Percentiles rank a stretch among this genome's conserved stretches.
These are phyloP conservation scores for Zychaea mexicana DNA, from an alignment of 371 early-diverging fungal species.

Conservation along the genomic window DNA sequence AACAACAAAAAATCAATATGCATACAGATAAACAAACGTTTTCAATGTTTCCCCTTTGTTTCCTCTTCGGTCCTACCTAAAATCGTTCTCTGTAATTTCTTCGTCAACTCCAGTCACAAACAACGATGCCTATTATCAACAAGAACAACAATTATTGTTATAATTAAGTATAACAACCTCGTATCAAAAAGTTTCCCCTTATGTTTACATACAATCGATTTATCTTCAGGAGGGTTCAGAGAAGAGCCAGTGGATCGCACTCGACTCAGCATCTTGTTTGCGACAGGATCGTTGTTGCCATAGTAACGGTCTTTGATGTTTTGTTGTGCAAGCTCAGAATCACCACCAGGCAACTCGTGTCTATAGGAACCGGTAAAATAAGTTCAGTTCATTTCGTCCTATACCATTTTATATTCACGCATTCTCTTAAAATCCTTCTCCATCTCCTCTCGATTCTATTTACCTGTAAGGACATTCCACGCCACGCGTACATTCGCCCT, in stretches of 20 bases:
- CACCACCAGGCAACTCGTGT: slow-evolving; percentile 82
- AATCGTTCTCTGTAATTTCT: slow-evolving; percentile 68
- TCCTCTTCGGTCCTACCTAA: slow-evolving; percentile 46
- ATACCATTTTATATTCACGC: too few relatives aligned
- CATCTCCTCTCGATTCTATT: not conserved
- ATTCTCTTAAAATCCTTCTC: too few relatives aligned
- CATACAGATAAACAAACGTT: too few relatives aligned
- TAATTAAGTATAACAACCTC: not conserved
- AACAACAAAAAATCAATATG: not conserved
- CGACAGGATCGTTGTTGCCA: slow-evolving; percentile 94
- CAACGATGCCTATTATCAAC: slow-evolving; percentile 63
- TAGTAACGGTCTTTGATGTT: slow-evolving; percentile 93
- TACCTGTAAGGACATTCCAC: slow-evolving; percentile 86
- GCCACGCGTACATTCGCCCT: slow-evolving; percentile 92
- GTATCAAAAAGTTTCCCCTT: not conserved
- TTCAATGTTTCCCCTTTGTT: not conserved
- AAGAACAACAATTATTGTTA: not conserved
- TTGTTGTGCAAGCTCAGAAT: slow-evolving; percentile 83
- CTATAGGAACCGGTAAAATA: slow-evolving; percentile 30
- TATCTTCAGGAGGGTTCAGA: slow-evolving; percentile 67
- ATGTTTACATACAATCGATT: slow-evolving; percentile 56
- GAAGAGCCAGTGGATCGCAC: slow-evolving; percentile 41
- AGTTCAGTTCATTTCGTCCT: too few relatives aligned
- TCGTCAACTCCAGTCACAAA: slow-evolving; percentile 77
- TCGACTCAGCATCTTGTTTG: slow-evolving; percentile 76